Evolutionary conservation across 768 basidiomycete species (phyloP), one percentile per base, ranked within the genome.

Genomic region (Mycena filopes): DNA sequence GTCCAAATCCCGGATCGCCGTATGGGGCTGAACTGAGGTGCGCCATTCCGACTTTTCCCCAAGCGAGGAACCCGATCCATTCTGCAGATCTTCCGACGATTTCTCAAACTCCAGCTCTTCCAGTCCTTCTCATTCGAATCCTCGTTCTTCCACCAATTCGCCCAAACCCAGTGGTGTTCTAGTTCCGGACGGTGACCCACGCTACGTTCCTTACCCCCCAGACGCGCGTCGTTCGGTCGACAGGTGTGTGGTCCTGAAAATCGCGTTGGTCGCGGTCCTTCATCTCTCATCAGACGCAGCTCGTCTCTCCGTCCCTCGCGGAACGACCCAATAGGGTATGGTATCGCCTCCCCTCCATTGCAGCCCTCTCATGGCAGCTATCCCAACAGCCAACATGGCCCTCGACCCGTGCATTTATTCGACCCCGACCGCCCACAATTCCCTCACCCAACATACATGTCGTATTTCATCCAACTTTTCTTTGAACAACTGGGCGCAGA

Each of bases 381-480:
- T 48, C 72, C 79, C 57, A 75, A 78, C 60, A 76, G 80, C 45
- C 82, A 76, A 60, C 72, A 78, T 65, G 80, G 79, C 66, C 72
- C 80, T 54, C 80, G 83, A 63, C 76, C 79, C 53, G 68, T 82
- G 33, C 81, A 82, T 59, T 78, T 94, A 28, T 93, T 92, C 72
- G 92, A 95, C 72, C 83, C 88, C 10, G 84, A 84, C 26, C 85
- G 88, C 26, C 85, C 86, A 4, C 80, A 87, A 64, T 86, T 81
- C 68, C 93, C 93, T 1, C 83, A 89, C 67, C 83, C 87, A 20
- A 82, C 78, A 28, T 79, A 92, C 74, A 92, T 94, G 89, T 82
- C 84, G 40, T 86, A 90, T 53, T 89, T 91, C 71, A 86, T 92
- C 46, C 87, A 86, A 70, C 78, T 87, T 38, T 94, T 94, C 78